These are phyloP conservation scores for Suillus discolor DNA, from an alignment of 768 basidiomycete genomes.

Conservation along the genomic window DNA sequence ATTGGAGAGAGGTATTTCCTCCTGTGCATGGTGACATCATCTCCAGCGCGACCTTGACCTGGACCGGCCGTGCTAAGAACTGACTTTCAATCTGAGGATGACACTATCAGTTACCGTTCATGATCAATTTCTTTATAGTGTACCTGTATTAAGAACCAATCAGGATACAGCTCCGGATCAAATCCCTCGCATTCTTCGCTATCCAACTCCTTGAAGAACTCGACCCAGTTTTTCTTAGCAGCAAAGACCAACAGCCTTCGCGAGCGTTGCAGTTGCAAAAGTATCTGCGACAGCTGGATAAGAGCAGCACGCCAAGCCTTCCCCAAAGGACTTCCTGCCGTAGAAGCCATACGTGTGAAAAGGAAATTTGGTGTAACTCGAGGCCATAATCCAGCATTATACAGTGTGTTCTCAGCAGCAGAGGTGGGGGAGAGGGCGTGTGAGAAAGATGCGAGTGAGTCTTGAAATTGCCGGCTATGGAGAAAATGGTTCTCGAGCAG, in stretches of 20 bases:
- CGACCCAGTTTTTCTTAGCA: constrained; percentile 26
- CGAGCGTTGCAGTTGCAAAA: constrained; percentile 39
- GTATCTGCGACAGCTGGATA: constrained; percentile 27
- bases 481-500: constrained; percentile 15
- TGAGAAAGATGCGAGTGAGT: constrained; percentile 3
- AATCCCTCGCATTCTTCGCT: constrained; percentile 27
- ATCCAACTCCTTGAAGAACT: constrained; percentile 30
- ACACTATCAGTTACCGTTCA: neutral
- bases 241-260: constrained; percentile 35
- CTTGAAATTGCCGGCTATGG: constrained; percentile 12
- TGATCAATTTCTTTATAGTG: neutral
- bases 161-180: constrained; percentile 26
- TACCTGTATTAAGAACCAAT: constrained; percentile 51
- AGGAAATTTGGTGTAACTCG: constrained; percentile 33
- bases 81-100: constrained; percentile 45
- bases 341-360: constrained; percentile 32
- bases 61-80: constrained; percentile 45
- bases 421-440: constrained; percentile 18
- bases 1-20: constrained; percentile 45
- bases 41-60: constrained; percentile 42
- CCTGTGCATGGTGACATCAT: constrained; percentile 46
- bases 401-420: constrained; percentile 20
- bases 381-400: constrained; percentile 39
- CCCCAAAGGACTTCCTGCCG: constrained; percentile 18
- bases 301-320: constrained; percentile 35